Base-by-base conservation (phyloP, 2,329 filamentous ascomycete genomes). In the Teratosphaeria pseudoeucalypti region DNA sequence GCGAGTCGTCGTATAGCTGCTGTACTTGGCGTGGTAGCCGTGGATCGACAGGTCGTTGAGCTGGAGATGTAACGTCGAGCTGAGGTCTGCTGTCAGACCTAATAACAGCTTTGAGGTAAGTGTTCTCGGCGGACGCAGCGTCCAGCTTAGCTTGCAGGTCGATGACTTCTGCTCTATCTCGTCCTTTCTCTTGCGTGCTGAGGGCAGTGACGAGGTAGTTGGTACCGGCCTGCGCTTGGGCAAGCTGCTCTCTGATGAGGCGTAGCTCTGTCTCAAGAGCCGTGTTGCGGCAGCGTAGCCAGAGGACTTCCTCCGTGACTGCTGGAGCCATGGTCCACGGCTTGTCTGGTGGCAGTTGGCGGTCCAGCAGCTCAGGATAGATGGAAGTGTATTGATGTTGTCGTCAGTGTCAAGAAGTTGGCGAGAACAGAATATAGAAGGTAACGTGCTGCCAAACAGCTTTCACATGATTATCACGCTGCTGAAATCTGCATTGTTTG, bases 241-340 rank as follows among this genome's bases (percentile, higher is more conserved):
- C 57, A 32, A 68, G 64, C 37, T 68, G 64, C 37, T 66, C 63
- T 34, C 63, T 66, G 47, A 63, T 57, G 11, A 64, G 34, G 27
- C 66, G 66, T 3, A 70, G 58, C 59, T 70, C 67, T 6, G 63
- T 64, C 39, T 67, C 59, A 34, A 71, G 68, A 52, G 62, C 60
- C 11, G 63, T 64, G 55, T 63, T 68, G 52, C 60, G 63, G 56
- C 49, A 61, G 16, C 62, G 56, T 11, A 68, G 59, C 2, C 58
- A 47, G 39, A 60, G 60, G 32, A 55, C 29, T 49, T 59, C 55
- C 32, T 61, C 60, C 57, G 57, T 55, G 52, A 49, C n/a, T 5
- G 43, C n/a, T 5, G 43, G 43, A 49, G 9, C 43, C 43, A 49
- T 49, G 19, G 16, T 23, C 16, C 43, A 49, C 16, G 10, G 43